Base-by-base conservation (phyloP, 208 protist species). In the Acanthamoeba healyi region DNA sequence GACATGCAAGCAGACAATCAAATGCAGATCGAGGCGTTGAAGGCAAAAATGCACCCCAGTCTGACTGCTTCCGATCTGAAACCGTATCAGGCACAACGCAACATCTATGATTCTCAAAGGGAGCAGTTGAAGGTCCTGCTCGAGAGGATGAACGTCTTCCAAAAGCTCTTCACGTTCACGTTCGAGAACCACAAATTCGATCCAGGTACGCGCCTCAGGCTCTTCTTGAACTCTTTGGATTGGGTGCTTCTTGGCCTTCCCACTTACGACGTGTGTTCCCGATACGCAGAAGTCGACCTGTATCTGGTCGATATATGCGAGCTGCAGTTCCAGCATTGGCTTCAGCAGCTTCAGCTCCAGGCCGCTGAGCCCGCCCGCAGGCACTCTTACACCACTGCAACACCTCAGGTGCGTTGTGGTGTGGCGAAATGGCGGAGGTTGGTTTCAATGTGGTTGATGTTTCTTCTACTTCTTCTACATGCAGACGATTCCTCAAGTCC, bases 271-370 rank as follows among this genome's bases (percentile, higher is more conserved):
- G 12, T 34, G 7, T 34, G 7, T 70, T 26, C 61, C 29, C 22
- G n/a, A n/a, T n/a, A n/a, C 61, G 29, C 36, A 79, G 70, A 46
- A 9, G 34, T 44, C 15, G 70, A 79, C 24, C 5, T 49, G 2
- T 79, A 49, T 34, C 36, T 79, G 2, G 70, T 79, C 9, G 36
- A 79, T 29, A 79, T 79, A 7, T 79, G 70, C 40, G 70, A 79
- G 70, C 29, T 46, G 5, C 70, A 79, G 70, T 79, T 79, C 29
- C 70, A 46, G 36, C 36, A 79, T 26, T 79, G 70, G 70, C 29
- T 44, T 22, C 70, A 79, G 40, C 70, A 79, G 26, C 29, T 79
- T 22, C 36, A 46, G 9, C 14, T n/a, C 0, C 70, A 79, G 70
- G 46, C 24, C 5, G n/a, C 14, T 22, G 36, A 40, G 22, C 24